Percentiles rank a stretch among this genome's conserved stretches.
Conservation (phyloP, 768 basidiomycete species). For the Boletus reticulatus region DNA sequence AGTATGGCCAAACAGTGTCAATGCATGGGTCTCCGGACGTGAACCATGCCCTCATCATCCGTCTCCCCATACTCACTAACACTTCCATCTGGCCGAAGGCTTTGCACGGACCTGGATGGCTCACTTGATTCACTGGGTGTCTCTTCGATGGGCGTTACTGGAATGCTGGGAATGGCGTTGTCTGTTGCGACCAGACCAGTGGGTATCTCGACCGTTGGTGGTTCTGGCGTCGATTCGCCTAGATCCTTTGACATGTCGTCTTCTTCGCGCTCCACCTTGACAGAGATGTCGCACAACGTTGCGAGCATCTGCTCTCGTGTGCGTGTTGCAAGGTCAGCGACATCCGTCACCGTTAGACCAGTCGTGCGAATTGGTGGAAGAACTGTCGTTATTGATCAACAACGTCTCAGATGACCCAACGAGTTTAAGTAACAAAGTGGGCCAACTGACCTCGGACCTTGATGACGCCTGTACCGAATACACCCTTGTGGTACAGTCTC, state of each 20-base stretch:
- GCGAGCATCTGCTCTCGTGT: slow-evolving; percentile 80
- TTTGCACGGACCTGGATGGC: slow-evolving; percentile 27
- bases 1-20: slow-evolving; percentile 9
- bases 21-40: slow-evolving; percentile 59
- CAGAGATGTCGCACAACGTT: slow-evolving; percentile 75
- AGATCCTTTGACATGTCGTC: slow-evolving; percentile 12
- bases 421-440: not conserved
- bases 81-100: slow-evolving; percentile 46
- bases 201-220: slow-evolving; percentile 3
- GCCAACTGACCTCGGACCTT: slow-evolving; percentile 64
- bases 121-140: slow-evolving; percentile 27
- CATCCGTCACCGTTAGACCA: slow-evolving; percentile 69
- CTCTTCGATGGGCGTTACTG: slow-evolving; percentile 24
- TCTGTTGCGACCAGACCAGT: slow-evolving; percentile 8
- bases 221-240: slow-evolving; percentile 23
- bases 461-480: slow-evolving; percentile 73
- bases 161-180: slow-evolving; percentile 34
- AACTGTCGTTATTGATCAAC: slow-evolving; percentile 46
- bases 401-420: not conserved
- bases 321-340: slow-evolving; percentile 58
- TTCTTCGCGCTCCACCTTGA: slow-evolving; percentile 37
- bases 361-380: slow-evolving; percentile 85
- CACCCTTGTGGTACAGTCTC: slow-evolving; percentile 73
- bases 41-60: slow-evolving; percentile 82
- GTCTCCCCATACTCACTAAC: slow-evolving; percentile 76